Base-by-base conservation (phyloP, 306 rosid genomes). In the Quercus suber region DNA sequence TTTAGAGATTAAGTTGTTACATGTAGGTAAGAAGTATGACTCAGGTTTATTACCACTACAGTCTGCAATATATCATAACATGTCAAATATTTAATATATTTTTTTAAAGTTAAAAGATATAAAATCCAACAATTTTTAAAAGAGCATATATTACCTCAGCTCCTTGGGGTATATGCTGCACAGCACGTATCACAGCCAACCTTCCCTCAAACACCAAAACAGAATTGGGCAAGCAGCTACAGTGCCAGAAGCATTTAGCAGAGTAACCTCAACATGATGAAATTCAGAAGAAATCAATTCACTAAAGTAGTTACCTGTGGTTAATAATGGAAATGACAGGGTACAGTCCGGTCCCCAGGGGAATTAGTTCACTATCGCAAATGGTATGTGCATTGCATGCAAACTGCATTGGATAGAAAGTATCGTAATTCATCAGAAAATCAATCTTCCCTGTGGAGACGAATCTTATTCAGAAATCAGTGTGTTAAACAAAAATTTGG, bases 361-460 rank as follows among this genome's bases (percentile, higher is more conserved):
- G 99, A 83, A 91, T 92, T 77, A 95, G 86, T 84, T 95, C 99
- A 81, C 92, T 80, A 78, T 95, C 99, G 82, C 92, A 95, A 79
- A 95, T 90, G 75, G 98, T 91, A 84, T 95, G 99, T 5, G 98
- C 99, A 23, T 23, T 23, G 23, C 23, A 23, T 23, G 23, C 23
- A 23, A 23, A 23, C 23, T 23, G 23, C 23, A 89, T 69, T 27
- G 81, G 81, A 83, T 49, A 45, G 55, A 53, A 80, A 78, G 80
- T 74, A 83, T 78, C 55, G 51, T 55, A 73, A 64, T 69, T 81
- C 31, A 45, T 61, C 61, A 69, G 68, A 81, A 73, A 53, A 75
- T 49, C 35, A 77, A 52, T 58, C 59, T 71, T 41, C 76, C 71
- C 33, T 30, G 58, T 52, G 70, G 41, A 57, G 51, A 79, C 19